Evolutionary conservation across 2,329 filamentous ascomycete species (phyloP).

Genomic region (Tetracladium maxilliforme): DNA sequence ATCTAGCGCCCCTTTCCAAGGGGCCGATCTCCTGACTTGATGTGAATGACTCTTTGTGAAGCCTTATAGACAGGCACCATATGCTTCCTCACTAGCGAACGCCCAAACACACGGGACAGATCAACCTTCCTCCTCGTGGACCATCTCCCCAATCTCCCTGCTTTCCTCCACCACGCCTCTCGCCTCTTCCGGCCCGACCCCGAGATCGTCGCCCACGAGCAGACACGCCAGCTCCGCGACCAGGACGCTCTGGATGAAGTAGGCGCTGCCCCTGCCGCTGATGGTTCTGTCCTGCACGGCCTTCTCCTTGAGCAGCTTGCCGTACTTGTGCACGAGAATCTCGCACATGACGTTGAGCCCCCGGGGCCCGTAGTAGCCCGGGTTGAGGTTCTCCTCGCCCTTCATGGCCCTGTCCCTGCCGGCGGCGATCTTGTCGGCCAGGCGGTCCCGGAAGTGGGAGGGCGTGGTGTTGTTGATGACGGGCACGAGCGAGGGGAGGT

Average conservation of each 20-base stretch:
- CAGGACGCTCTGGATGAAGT: slow-evolving; percentile 60
- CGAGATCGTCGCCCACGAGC: slow-evolving; percentile 44
- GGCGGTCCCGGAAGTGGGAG: slow-evolving; percentile 45
- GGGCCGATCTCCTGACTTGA: too few relatives aligned
- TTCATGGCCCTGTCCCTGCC: slow-evolving; percentile 46
- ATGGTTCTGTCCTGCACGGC: slow-evolving; percentile 51
- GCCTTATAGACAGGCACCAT: not conserved
- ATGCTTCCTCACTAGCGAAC: not conserved
- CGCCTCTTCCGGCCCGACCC: slow-evolving; percentile 23
- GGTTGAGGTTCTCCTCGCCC: slow-evolving; percentile 33
- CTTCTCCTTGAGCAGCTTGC: slow-evolving; percentile 40
- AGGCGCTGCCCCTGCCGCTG: slow-evolving; percentile 48
- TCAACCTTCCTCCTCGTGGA: slow-evolving; percentile 11
- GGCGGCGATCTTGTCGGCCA: slow-evolving; percentile 37
- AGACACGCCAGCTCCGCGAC: slow-evolving; percentile 52
- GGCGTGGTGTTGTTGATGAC: slow-evolving; percentile 40
- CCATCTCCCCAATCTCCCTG: slow-evolving; percentile 9
- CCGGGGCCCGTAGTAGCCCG: slow-evolving; percentile 73
- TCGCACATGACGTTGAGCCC: slow-evolving; percentile 62
- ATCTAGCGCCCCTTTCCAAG: too few relatives aligned
- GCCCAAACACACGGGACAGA: not conserved
- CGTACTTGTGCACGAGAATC: slow-evolving; percentile 46
- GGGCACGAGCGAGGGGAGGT: slow-evolving; percentile 37
- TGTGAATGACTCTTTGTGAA: too few relatives aligned
- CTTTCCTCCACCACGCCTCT: slow-evolving; percentile 11